Evolutionary conservation across 495 filamentous ascomycete species (phyloP).

Genomic region (Trichoderma parareesei): DNA sequence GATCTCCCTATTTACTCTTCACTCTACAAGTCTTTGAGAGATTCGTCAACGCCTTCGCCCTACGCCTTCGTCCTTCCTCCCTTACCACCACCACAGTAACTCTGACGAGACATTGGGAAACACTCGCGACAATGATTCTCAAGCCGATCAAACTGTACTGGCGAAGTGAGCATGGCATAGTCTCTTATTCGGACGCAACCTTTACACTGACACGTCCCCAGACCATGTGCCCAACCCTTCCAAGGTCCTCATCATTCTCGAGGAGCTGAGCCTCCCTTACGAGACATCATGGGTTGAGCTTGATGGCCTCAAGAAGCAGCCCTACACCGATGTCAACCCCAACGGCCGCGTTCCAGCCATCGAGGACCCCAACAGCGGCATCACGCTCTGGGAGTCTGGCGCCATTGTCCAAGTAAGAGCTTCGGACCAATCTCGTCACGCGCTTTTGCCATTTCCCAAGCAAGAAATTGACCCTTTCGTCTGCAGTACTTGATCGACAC

Average conservation of each 20-base stretch:
- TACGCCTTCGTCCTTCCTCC: too few relatives aligned
- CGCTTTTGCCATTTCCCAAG: neutral
- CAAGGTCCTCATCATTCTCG: slow-evolving; percentile 50
- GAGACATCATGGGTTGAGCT: slow-evolving; percentile 45
- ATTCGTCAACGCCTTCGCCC: too few relatives aligned
- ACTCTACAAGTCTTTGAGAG: too few relatives aligned
- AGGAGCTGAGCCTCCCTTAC: slow-evolving; percentile 53
- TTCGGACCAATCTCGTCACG: neutral
- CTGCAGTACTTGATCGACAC: neutral
- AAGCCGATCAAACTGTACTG: neutral
- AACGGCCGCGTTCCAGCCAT: slow-evolving; percentile 53
- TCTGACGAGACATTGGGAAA: neutral
- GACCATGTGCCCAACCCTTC: neutral
- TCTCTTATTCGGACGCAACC: neutral
- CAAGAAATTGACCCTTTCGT: neutral
- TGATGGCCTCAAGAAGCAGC: slow-evolving; percentile 44
- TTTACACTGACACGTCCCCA: neutral
- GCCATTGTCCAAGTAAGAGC: neutral
- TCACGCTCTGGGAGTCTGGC: neutral
- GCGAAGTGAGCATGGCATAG: neutral
- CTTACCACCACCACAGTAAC: too few relatives aligned
- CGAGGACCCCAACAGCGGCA: slow-evolving; percentile 1
- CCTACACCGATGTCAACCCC: slow-evolving; percentile 51
- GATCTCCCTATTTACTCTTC: too few relatives aligned
- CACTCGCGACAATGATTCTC: neutral